A percentile compares a stretch with the other conserved stretches of the same genome.
phyloP scores from a whole-genome alignment of 2,329 filamentous ascomycete genomes.

The Colletotrichum salicis region DNA sequence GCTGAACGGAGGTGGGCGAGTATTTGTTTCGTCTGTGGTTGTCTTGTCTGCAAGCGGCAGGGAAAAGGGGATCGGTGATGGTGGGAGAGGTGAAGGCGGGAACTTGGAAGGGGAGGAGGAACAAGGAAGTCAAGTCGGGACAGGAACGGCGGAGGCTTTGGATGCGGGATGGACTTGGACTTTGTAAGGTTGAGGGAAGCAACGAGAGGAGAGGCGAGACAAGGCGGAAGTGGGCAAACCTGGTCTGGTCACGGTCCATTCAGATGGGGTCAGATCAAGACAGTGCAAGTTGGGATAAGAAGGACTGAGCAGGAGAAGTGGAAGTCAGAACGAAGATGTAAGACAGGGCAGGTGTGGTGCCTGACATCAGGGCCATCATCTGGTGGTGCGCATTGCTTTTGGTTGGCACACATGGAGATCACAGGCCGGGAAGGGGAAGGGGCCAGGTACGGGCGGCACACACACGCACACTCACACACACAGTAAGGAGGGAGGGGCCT shows the following conservation, averaged over 20 bases:
- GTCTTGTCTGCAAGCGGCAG: conserved; percentile 20
- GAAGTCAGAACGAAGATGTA: background rate
- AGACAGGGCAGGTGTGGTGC: conserved; percentile 15
- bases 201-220: background rate
- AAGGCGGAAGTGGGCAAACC: conserved; percentile 2
- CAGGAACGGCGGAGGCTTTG: conserved; percentile 14
- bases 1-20: conserved; percentile 13
- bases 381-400: conserved; percentile 21
- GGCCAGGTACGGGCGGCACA: conserved; percentile 28
- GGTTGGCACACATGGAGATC: conserved; percentile 9
- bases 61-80: conserved; percentile 28
- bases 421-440: conserved; percentile 27
- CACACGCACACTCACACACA: conserved; percentile 6
- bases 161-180: conserved; percentile 31
- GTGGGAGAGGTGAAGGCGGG: conserved; percentile 21
- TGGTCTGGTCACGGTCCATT: background rate
- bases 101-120: conserved; percentile 13
- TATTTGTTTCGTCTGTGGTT: conserved; percentile 28
- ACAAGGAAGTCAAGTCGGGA: conserved; percentile 5
- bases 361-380: conserved; percentile 26
- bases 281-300: conserved; percentile 14
- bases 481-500: conserved; percentile 9
- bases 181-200: conserved; percentile 25
- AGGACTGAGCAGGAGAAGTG: conserved; percentile 5
- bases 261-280: background rate